Evolutionary conservation across 495 filamentous ascomycete species (phyloP), one percentile per base, ranked within the genome.

Genomic region (Neurospora intermedia): DNA sequence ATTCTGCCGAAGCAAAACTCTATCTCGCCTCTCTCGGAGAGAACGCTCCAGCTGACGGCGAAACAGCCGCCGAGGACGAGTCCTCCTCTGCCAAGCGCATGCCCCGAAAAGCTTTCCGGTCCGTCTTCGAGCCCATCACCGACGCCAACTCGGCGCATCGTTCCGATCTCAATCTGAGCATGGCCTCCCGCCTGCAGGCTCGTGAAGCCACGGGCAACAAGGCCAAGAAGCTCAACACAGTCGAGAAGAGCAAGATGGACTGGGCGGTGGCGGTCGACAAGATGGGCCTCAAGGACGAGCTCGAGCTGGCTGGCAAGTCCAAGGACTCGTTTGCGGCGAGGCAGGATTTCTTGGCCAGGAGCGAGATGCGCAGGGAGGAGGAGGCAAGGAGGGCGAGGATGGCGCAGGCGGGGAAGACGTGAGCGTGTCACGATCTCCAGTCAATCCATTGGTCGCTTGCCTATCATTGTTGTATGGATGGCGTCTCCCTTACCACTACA

Each of bases 211-310:
- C 79, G 11, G 77, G 77, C n/a, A 75, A 85, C 6, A 87, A 87
- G 72, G 91, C 92, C 69, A 89, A 91, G 79, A 98, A 98, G 78
- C 87, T 98, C 78, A 98, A 97, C 80, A 97, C 94, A 1, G 91
- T 99, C 31, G 94, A 98, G 83, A 99, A 99, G 85, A 94, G 92
- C 43, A 87, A 92, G 70, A 86, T 97, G 83, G 96, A 99, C 80
- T 99, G 96, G 96, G 93, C 93, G 5, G 91, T 91, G 59, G 97
- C 93, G 77, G 96, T 98, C 69, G 94, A 98, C 78, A 87, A 93
- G 72, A 92, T 94, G 76, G 96, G 96, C 3, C 91, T 99, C 82
- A 90, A 90, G 77, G 96, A 97, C 78, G 96, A 99, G 80, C 86
- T 99, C 72, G 90, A 91, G 76, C 86, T 90, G 66, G 91, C 93